A percentile compares a stretch with the other conserved stretches of the same genome.
These are phyloP conservation scores for Chaetothyriales sp. DNA, from an alignment of 2,329 filamentous ascomycete genomes.

Conservation along the genomic window DNA sequence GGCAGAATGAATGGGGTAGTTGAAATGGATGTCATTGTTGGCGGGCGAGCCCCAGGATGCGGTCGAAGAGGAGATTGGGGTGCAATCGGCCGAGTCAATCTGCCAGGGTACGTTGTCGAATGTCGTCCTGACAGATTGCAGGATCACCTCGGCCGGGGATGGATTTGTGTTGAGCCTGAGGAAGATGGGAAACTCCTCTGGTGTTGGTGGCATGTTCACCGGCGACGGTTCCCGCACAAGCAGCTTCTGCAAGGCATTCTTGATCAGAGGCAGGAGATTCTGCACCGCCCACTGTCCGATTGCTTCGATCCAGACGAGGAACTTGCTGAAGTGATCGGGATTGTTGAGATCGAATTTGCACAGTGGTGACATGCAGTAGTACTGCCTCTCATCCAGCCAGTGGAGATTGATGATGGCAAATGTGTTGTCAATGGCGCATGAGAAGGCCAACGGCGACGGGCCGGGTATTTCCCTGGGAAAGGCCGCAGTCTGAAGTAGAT, in stretches of 20 bases:
- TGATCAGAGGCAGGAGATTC: constrained; percentile 13
- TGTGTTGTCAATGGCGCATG: constrained; percentile 14
- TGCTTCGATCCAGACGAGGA: constrained; percentile 13
- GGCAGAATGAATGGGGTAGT: not conserved
- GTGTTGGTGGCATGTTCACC: constrained; percentile 6
- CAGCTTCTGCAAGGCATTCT: constrained; percentile 10
- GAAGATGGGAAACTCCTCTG: constrained; percentile 2
- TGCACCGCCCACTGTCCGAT: constrained; percentile 14
- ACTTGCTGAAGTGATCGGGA: constrained; percentile 14
- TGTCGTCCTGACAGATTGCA: constrained; percentile 11
- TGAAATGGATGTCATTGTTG: constrained; percentile 1
- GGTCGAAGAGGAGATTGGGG: constrained; percentile 14
- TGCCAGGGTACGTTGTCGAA: constrained; percentile 15
- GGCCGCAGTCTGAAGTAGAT: constrained; percentile 12
- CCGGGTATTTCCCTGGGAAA: constrained; percentile 9
- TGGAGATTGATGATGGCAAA: constrained; percentile 16
- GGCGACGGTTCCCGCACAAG: constrained; percentile 6
- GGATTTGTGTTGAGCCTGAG: constrained; percentile 7
- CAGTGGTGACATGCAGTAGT: constrained; percentile 16
- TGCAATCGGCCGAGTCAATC: constrained; percentile 14
- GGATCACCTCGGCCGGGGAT: constrained; percentile 8
- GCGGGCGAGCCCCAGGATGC: constrained; percentile 15
- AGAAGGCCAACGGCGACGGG: constrained; percentile 12
- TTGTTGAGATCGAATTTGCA: constrained; percentile 15
- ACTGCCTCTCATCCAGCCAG: constrained; percentile 16